These are phyloP conservation scores for Astragalus membranaceus DNA, from an alignment of 306 rosid species.

Conservation along the genomic window DNA sequence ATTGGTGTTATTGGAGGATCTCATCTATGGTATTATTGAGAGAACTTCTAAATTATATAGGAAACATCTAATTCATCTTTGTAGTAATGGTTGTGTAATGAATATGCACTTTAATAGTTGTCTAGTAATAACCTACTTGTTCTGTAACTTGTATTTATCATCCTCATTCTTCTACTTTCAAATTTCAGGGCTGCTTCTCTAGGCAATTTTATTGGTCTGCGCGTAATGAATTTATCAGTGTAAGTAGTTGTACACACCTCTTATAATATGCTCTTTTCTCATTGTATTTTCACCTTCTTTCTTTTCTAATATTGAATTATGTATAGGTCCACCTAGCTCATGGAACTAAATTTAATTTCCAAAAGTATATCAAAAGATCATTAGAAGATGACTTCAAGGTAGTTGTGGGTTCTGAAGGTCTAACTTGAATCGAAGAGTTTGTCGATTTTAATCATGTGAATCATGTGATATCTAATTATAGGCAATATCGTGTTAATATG, in stretches of 20 bases:
- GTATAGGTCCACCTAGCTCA: conserved; percentile 73
- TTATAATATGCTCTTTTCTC: neutral
- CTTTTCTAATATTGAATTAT: conserved; percentile 14
- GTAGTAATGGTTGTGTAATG: neutral
- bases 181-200: conserved; percentile 76
- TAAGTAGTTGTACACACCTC: conserved; percentile 35
- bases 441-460: too few species aligned
- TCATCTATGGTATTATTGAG: conserved; percentile 71
- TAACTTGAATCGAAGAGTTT: too few species aligned
- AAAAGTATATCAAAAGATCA: conserved; percentile 83
- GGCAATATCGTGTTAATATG: too few species aligned
- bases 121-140: too few species aligned
- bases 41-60: neutral
- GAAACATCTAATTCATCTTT: neutral
- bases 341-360: conserved; percentile 86
- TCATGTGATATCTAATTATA: too few species aligned
- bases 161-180: neutral
- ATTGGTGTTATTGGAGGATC: conserved; percentile 97
- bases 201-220: conserved; percentile 84
- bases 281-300: too few species aligned
- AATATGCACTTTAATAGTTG: neutral
- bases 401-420: too few species aligned
- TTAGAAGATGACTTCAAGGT: conserved; percentile 91
- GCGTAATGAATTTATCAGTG: conserved; percentile 67
- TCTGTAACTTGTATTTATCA: neutral